phyloP scores from a whole-genome alignment of 768 basidiomycete species.

The Tephrocybe sp. region DNA sequence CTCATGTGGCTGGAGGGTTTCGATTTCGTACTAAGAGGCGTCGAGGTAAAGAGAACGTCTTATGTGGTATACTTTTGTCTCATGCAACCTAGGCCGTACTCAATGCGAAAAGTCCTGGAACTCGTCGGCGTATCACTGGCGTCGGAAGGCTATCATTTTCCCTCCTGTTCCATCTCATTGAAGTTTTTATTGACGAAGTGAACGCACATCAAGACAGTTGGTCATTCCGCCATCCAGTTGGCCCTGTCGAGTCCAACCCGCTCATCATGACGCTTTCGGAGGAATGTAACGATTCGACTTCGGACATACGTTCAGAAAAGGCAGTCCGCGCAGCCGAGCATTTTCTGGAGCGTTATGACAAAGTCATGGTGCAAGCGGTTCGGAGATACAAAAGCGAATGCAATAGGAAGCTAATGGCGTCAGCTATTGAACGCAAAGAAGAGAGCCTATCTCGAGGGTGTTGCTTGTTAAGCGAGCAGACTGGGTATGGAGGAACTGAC shows the following conservation, averaged over 20 bases:
- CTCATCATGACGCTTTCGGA: conserved; percentile 42
- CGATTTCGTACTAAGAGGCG: conserved; percentile 33
- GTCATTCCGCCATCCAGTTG: conserved; percentile 26
- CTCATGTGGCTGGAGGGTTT: conserved; percentile 38
- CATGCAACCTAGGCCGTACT: conserved; percentile 29
- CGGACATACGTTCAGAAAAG: conserved; percentile 36
- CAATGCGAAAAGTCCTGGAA: conserved; percentile 33
- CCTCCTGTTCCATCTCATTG: conserved; percentile 39
- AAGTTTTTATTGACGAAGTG: conserved; percentile 42
- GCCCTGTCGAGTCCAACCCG: conserved; percentile 27
- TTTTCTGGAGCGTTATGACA: conserved; percentile 32
- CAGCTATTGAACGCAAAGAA: conserved; percentile 34
- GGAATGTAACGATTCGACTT: conserved; percentile 39
- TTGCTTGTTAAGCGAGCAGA: conserved; percentile 45
- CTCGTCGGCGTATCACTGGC: conserved; percentile 31
- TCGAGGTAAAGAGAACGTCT: conserved; percentile 28
- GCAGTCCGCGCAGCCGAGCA: conserved; percentile 34
- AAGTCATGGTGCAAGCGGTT: conserved; percentile 33
- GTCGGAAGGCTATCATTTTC: conserved; percentile 38
- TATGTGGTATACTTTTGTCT: neutral
- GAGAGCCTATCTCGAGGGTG: conserved; percentile 36
- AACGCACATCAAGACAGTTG: conserved; percentile 43
- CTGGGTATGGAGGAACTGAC: conserved; percentile 39
- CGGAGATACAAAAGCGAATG: conserved; percentile 38
- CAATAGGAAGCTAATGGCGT: conserved; percentile 29